Evolutionary conservation across 805 yeast genomes (phyloP), one percentile per base, ranked within the genome.

Genomic region (Candida michaelii): DNA sequence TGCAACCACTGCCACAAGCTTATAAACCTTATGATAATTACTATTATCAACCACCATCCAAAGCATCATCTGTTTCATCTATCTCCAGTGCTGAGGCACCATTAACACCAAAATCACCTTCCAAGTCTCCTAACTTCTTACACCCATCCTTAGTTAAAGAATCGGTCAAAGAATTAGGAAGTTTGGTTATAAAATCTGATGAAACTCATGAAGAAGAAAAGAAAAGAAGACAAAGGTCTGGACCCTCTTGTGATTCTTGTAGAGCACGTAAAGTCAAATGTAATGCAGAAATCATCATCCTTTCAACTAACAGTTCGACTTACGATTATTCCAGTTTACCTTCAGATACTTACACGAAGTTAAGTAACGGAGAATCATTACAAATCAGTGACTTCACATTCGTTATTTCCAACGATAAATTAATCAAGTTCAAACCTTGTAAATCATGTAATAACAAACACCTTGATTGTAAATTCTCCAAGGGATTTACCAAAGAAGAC

Each of bases 181-280:
- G 25, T 23, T 21, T 21, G 19, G 21, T 21, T 9, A 21, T 32
- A n/a, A 32, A 19, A 27, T n/a, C n/a, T 5, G 36, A 18, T 7
- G 36, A 34, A 10, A 5, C 10, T 8, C 16, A 5, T 16, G 30
- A 25, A 16, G 30, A 25, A 2, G 31, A 27, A 18, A 43, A 52
- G 16, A 66, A 65, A 51, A 63, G 75, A 48, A 65, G 89, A 51
- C 90, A 84, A 62, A 65, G 91, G 45, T 67, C 77, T 14, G 89
- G 91, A 0, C 89, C 89, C 2, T 79, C 85, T 30, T 84, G 91
- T 60, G 89, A 84, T 57, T 65, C 76, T 36, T 84, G 91, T 58
- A 69, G 89, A 41, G 55, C 76, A 12, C 72, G 88, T 44, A 84
- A 84, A 56, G 83, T 83, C 44, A 84, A 81, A 60, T 84, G 91